A percentile compares a stretch with the other conserved stretches of the same genome.
These are phyloP conservation scores for Daldinia caldariorum DNA, from an alignment of 495 filamentous ascomycete species.

Conservation along the genomic window DNA sequence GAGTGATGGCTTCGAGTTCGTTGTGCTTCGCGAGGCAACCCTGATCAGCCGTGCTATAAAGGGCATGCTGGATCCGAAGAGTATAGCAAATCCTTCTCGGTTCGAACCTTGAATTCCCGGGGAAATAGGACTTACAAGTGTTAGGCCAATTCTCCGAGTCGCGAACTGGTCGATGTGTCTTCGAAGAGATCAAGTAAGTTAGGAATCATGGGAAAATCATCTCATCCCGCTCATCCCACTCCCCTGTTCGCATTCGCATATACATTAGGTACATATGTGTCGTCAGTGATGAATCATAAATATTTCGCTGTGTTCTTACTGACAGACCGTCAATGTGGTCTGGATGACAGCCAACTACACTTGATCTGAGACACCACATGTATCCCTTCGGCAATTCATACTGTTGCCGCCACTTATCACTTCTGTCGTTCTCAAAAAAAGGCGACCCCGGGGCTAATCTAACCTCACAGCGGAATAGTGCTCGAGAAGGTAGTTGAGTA, in stretches of 20 bases:
- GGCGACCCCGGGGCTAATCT: conserved; percentile 14
- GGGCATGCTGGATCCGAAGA: conserved; percentile 83
- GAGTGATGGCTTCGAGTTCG: conserved; percentile 86
- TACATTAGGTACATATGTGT: background rate
- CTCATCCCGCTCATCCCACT: background rate
- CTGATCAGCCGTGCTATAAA: conserved; percentile 79
- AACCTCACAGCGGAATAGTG: conserved; percentile 71
- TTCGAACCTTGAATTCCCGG: background rate
- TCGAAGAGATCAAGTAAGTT: conserved; percentile 78
- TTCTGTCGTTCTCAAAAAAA: background rate
- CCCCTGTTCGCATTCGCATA: background rate
- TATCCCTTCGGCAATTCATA: background rate
- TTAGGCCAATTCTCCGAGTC: conserved; percentile 78
- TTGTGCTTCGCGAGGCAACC: conserved; percentile 80
- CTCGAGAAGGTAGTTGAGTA: conserved; percentile 94
- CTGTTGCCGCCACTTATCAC: background rate
- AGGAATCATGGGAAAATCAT: background rate
- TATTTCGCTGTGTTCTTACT: conserved; percentile 54
- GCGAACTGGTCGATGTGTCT: conserved; percentile 67
- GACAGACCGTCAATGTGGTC: conserved; percentile 54
- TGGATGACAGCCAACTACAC: conserved; percentile 64
- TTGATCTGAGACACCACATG: conserved; percentile 63
- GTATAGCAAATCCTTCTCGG: conserved; percentile 56
- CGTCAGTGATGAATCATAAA: conserved; percentile 54
- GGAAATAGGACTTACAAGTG: conserved; percentile 23